These are phyloP conservation scores for Volvox reticuliferus DNA, from an alignment of 139 green algal genomes.

Conservation along the genomic window DNA sequence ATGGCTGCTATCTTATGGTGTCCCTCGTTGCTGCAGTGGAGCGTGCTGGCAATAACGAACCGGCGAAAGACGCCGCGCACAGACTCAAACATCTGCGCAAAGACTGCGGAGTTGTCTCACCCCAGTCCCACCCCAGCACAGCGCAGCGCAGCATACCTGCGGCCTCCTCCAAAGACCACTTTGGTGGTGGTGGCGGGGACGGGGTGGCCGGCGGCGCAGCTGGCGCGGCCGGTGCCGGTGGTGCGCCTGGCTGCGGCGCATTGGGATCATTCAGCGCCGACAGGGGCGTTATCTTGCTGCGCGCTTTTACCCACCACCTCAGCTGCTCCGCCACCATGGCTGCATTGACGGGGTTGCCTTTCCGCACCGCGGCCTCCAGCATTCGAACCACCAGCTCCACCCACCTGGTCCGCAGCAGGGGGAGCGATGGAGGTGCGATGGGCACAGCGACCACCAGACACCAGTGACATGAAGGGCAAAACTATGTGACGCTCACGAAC, in stretches of 20 bases:
- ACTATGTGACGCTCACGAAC: too few relatives aligned
- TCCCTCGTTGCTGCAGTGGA: too few relatives aligned
- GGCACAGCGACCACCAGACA: too few relatives aligned
- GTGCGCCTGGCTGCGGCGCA: too few relatives aligned
- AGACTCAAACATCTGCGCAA: not conserved
- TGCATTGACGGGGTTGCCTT: slow-evolving; percentile 42
- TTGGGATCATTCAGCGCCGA: not conserved
- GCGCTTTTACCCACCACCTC: slow-evolving; percentile 34
- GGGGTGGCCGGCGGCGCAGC: not conserved
- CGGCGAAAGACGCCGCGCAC: too few relatives aligned
- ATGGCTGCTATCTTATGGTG: too few relatives aligned
- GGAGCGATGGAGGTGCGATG: not conserved
- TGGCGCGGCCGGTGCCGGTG: not conserved
- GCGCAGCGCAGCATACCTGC: slow-evolving; percentile 3
- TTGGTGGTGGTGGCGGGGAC: not conserved
- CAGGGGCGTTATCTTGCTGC: slow-evolving; percentile 24
- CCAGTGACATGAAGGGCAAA: too few relatives aligned
- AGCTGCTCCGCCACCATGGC: slow-evolving; percentile 50
- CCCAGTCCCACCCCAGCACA: not conserved
- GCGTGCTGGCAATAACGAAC: too few relatives aligned
- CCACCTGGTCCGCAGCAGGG: slow-evolving; percentile 37
- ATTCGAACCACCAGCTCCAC: slow-evolving; percentile 63
- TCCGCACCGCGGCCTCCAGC: slow-evolving; percentile 57
- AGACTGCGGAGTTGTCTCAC: not conserved
- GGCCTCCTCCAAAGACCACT: slow-evolving; percentile 35